Conservation (phyloP, 2,329 filamentous ascomycete species). For the Tolypocladium paradoxum region DNA sequence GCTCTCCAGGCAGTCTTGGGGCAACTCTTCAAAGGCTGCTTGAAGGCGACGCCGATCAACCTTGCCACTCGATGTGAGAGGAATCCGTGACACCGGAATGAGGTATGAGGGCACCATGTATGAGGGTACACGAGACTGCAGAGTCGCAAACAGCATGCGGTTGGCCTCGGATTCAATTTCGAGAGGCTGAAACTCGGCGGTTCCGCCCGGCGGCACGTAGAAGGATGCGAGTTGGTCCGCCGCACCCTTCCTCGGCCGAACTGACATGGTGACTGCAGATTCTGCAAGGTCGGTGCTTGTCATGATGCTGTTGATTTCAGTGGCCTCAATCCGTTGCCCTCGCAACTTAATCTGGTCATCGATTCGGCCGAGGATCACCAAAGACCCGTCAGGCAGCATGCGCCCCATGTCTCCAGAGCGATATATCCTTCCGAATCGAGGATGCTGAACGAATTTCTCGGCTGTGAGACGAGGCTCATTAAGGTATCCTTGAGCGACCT, state of each 20-base stretch:
- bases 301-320: slow-evolving; percentile 59
- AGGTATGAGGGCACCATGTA: slow-evolving; percentile 76
- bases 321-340: slow-evolving; percentile 69
- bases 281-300: slow-evolving; percentile 37
- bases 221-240: slow-evolving; percentile 55
- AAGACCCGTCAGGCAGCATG: slow-evolving; percentile 64
- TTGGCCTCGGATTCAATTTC: slow-evolving; percentile 24
- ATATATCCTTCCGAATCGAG: slow-evolving; percentile 62
- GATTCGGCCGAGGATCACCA: slow-evolving; percentile 61
- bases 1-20: slow-evolving; percentile 30
- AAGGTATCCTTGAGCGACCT: slow-evolving; percentile 68
- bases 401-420: slow-evolving; percentile 74
- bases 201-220: slow-evolving; percentile 39
- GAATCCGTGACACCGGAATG: slow-evolving; percentile 58
- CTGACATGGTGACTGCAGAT: slow-evolving; percentile 55
- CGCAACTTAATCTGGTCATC: slow-evolving; percentile 77
- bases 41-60: slow-evolving; percentile 49
- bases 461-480: slow-evolving; percentile 51
- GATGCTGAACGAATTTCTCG: slow-evolving; percentile 59
- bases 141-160: slow-evolving; percentile 37
- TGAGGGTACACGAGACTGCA: slow-evolving; percentile 47
- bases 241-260: slow-evolving; percentile 26
- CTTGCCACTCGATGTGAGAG: slow-evolving; percentile 66
- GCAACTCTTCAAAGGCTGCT: slow-evolving; percentile 34
- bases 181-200: slow-evolving; percentile 24